Conservation (phyloP, 1,139 yeast genomes). For the Eremothecium sinecaudum region DNA sequence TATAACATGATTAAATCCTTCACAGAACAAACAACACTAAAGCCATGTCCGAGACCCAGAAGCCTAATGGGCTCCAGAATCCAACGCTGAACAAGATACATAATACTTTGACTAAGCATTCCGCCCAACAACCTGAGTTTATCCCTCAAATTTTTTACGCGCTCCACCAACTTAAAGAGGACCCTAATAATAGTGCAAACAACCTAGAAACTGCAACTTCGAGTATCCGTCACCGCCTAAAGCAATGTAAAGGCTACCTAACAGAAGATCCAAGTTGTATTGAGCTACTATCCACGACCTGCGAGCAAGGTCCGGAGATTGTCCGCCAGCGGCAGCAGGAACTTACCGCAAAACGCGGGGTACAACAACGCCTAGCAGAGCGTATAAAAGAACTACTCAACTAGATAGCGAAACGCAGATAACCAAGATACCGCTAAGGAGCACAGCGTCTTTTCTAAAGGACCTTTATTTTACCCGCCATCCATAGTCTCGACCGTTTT, state of each 20-base stretch:
- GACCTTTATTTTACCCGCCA: no score
- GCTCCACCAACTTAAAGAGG: conserved; percentile 25
- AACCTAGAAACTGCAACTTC: conserved; percentile 28
- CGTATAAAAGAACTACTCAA: conserved; percentile 1
- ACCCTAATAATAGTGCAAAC: conserved; percentile 25
- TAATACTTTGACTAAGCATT: conserved; percentile 5
- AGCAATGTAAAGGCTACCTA: conserved; percentile 23
- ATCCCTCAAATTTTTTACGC: conserved; percentile 30
- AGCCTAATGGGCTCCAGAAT: conserved; percentile 1
- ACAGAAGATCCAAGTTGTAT: conserved; percentile 19
- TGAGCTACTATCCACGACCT: conserved; percentile 20
- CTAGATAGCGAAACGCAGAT: background rate
- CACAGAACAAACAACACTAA: no score
- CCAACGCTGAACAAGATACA: conserved; percentile 5
- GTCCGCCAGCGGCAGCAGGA: conserved; percentile 21
- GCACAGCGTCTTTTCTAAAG: background rate
- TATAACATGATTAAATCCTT: no score
- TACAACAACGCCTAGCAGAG: conserved; percentile 8
- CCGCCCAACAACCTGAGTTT: conserved; percentile 19
- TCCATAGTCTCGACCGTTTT: no score
- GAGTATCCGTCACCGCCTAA: conserved; percentile 28
- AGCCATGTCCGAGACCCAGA: no score
- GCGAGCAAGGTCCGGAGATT: conserved; percentile 24
- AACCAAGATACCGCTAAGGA: background rate
- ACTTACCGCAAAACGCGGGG: conserved; percentile 20